Evolutionary conservation across 192 early-diverging fungal species (phyloP), one percentile per base, ranked within the genome.

Genomic region (Spizellomyces sp.): DNA sequence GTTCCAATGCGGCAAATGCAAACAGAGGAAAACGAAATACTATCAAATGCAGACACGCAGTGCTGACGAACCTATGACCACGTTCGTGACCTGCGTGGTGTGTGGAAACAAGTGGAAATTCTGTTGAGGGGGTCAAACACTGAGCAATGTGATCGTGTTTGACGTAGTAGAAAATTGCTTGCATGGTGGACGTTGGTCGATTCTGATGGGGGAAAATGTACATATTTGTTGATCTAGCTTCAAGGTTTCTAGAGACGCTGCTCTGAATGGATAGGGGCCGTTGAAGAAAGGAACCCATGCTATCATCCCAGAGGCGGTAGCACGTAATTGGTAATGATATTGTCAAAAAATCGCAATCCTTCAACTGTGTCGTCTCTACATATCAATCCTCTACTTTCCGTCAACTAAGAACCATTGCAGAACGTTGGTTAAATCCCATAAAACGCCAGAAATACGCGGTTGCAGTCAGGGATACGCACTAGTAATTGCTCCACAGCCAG

Each of bases 41-140:
- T 96, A 87, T 80, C 97, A 99, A 86, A 94, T 93, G 92, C 93
- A 95, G 84, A 99, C 96, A 14, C 86, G 97, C 48, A 91, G 89
- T 62, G 97, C 97, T 10, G 97, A 99, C 86, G 97, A 99, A 83
- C 96, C 96, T 19, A 99, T 99, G 96, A 78, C 78, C 7, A 72
- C 70, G 0, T 97, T 97, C 84, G 96, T 98, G 47, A 95, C 93
- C 0, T 98, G 96, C 73, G 79, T 86, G 45, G 83, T 81, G 22
- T 98, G 96, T 78, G 83, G 86, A 42, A 92, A 96, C 71, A 82
- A 84, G 21, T 97, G 95, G 95, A 97, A 95, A 84, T 77, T 80
- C 54, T 80, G 79, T 46, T 80, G 65, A 70, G n/a, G 48, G 21
- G 48, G 21, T n/a, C 54, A 56, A 22, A 19, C 54, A 56, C 27